Evolutionary conservation across 371 early-diverging fungal species (phyloP), one percentile per base, ranked within the genome.

Genomic region (Basidiobolus meristosporus): DNA sequence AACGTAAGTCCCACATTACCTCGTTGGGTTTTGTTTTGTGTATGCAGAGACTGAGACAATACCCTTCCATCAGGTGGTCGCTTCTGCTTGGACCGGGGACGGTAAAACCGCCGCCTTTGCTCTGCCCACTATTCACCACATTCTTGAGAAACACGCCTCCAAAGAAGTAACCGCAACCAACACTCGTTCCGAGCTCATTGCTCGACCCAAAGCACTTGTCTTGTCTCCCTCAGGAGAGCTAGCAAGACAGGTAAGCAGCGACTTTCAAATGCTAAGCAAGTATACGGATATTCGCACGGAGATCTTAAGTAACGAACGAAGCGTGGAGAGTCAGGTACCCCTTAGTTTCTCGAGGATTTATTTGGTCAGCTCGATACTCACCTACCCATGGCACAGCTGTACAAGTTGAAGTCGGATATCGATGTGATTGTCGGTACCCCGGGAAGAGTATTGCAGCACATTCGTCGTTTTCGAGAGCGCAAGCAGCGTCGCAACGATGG

Each of bases 101-200:
- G 42, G 42, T 7, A 42, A 42, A 35, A 42, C 42, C 4, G 40
- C 16, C 10, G 17, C 40, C 18, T 42, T 21, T 32, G n/a, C 36
- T 21, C 11, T 42, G 10, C 35, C 35, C 3, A 33, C 26, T 32
- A 34, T 32, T 21, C 9, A 42, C 29, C 23, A 40, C 20, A 10
- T 42, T 11, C 10, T 17, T 5, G 10, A 41, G 15, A 14, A 10
- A 3, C 10, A 15, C 20, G 32, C 7, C 14, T 11, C 7, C 29
- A 28, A 5, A n/a, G 29, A 29, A 32, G 9, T 16, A 19, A 28
- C 20, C 7, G 11, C 20, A 14, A 12, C 30, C 12, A 7, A 17
- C 3, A 7, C 3, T 2, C 12, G 17, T 20, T 16, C 16, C 10
- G 16, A 30, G 11, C 19, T n/a, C 33, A 39, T 41, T 16, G 19